These are phyloP conservation scores for Pyrus pyrifolia DNA, from an alignment of 306 rosid species.

Conservation along the genomic window DNA sequence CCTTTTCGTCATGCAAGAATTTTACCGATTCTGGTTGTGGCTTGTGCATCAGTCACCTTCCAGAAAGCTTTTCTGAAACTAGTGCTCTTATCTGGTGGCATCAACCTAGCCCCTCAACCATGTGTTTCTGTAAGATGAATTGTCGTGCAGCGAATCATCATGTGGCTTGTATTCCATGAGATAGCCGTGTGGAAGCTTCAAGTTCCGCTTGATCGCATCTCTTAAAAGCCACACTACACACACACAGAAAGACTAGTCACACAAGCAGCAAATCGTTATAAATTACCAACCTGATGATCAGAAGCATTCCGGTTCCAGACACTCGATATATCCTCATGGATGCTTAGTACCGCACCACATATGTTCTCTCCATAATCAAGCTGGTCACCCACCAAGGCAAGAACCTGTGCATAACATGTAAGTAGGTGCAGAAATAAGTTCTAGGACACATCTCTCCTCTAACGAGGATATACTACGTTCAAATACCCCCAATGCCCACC, in stretches of 20 bases:
- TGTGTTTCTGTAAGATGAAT: slow-evolving; percentile 90
- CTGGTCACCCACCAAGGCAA: slow-evolving; percentile 89
- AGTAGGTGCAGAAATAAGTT: slow-evolving; percentile 1
- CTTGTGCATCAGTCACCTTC: background rate
- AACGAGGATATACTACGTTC: background rate
- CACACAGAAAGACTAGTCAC: background rate
- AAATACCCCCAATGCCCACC: background rate
- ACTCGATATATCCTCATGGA: slow-evolving; percentile 84
- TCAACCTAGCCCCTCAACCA: slow-evolving; percentile 82
- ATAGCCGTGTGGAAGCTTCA: slow-evolving; percentile 87
- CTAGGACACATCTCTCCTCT: background rate
- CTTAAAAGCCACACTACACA: slow-evolving; percentile 43
- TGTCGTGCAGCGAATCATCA: slow-evolving; percentile 82
- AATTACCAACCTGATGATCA: slow-evolving; percentile 66
- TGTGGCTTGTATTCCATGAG: slow-evolving; percentile 95
- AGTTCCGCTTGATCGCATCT: slow-evolving; percentile 80
- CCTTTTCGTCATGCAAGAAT: background rate
- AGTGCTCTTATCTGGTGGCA: background rate
- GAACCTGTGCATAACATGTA: slow-evolving; percentile 43
- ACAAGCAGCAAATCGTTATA: background rate
- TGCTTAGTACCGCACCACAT: slow-evolving; percentile 87
- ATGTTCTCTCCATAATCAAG: slow-evolving; percentile 82
- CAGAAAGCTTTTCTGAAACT: background rate
- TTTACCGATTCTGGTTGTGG: background rate
- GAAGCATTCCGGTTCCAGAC: slow-evolving; percentile 91